These are phyloP conservation scores for Testicularia cyperi DNA, from an alignment of 1,284 basidiomycete genomes.

Conservation along the genomic window DNA sequence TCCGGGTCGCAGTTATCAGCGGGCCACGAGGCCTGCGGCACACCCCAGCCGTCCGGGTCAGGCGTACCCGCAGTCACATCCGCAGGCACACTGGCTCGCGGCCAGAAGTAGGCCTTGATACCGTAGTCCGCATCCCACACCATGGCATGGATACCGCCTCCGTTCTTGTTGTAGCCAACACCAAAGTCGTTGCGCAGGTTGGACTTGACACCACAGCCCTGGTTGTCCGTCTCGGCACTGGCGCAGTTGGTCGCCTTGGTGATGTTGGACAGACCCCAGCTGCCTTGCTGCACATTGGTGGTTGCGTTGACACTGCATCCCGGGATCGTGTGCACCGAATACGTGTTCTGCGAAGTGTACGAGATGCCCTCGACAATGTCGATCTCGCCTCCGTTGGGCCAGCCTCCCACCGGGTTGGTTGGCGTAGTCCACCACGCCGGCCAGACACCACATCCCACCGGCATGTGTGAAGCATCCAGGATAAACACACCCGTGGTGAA, in stretches of 20 bases:
- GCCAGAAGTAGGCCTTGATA: slow-evolving; percentile 67
- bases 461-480: slow-evolving; percentile 36
- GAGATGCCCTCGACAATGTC: slow-evolving; percentile 52
- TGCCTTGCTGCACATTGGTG: slow-evolving; percentile 20
- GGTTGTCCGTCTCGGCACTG: slow-evolving; percentile 65
- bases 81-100: slow-evolving; percentile 62
- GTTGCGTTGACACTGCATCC: slow-evolving; percentile 35
- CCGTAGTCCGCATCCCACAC: slow-evolving; percentile 54
- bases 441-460: slow-evolving; percentile 48
- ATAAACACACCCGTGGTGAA: slow-evolving; percentile 46
- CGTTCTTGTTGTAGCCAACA: slow-evolving; percentile 66
- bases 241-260: slow-evolving; percentile 66
- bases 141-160: slow-evolving; percentile 65
- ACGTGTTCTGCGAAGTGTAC: slow-evolving; percentile 37
- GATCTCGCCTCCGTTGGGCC: slow-evolving; percentile 52
- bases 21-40: slow-evolving; percentile 65
- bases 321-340: slow-evolving; percentile 37
- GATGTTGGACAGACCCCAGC: slow-evolving; percentile 19
- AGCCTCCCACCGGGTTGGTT: slow-evolving; percentile 26
- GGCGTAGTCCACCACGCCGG: slow-evolving; percentile 52
- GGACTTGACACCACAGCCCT: slow-evolving; percentile 69
- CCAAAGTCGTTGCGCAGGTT: slow-evolving; percentile 64
- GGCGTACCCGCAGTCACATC: slow-evolving; percentile 61
- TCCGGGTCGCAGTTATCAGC: slow-evolving; percentile 62
- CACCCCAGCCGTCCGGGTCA: slow-evolving; percentile 62